Evolutionary conservation across 2,329 filamentous ascomycete genomes (phyloP).

Genomic region (Calonectria honghensis): DNA sequence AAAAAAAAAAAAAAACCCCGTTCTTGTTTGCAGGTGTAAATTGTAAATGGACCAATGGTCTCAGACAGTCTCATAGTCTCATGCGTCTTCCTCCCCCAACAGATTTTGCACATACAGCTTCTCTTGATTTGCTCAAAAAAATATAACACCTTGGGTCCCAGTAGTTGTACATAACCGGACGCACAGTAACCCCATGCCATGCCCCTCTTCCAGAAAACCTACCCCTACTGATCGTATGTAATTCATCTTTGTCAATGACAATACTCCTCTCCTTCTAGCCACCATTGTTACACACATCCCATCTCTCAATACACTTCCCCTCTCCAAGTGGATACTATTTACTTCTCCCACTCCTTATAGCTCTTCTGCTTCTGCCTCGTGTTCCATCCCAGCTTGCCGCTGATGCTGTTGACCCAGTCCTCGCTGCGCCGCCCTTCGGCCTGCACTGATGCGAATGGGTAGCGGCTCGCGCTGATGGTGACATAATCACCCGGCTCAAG

Average conservation of each 20-base stretch:
- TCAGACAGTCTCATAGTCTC: neutral
- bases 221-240: neutral
- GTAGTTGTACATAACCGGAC: neutral
- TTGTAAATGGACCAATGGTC: neutral
- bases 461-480: slow-evolving; percentile 86
- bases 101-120: neutral
- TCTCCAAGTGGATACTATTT: slow-evolving; percentile 5
- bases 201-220: too few species aligned
- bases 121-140: neutral
- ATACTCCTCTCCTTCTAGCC: neutral
- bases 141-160: neutral
- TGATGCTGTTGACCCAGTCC: slow-evolving; percentile 90
- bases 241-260: neutral
- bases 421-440: slow-evolving; percentile 81
- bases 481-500: slow-evolving; percentile 87
- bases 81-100: neutral
- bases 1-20: neutral
- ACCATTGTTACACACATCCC: neutral
- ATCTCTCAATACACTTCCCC: neutral
- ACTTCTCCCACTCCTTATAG: slow-evolving; percentile 69
- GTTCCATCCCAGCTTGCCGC: slow-evolving; percentile 87
- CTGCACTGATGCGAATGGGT: slow-evolving; percentile 87
- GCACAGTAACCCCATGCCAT: neutral
- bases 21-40: too few species aligned
- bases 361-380: slow-evolving; percentile 85